Evolutionary conservation across 768 basidiomycete species (phyloP).

Genomic region (Psilocybe tampanensis): DNA sequence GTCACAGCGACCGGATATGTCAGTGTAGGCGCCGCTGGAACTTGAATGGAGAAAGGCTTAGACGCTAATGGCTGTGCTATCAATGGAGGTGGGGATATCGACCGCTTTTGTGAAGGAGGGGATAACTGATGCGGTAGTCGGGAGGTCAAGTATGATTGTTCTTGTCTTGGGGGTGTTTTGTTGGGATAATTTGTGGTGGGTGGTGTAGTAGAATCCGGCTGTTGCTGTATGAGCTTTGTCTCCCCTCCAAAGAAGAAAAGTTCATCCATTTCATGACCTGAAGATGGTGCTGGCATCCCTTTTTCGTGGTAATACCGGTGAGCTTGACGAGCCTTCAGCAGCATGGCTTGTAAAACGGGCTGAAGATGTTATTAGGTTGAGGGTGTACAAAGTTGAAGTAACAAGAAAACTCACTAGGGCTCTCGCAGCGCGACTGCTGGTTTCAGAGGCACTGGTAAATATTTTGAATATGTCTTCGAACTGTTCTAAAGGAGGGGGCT

Average conservation of each 20-base stretch:
- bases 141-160: not conserved
- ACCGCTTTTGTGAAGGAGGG: not conserved
- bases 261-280: conserved; percentile 30
- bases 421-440: conserved; percentile 49
- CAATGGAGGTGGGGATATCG: conserved; percentile 1
- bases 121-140: not conserved
- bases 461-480: conserved; percentile 49
- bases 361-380: conserved; percentile 16
- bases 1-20: conserved; percentile 1
- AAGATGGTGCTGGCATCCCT: conserved; percentile 14
- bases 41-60: conserved; percentile 2
- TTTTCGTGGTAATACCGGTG: conserved; percentile 16
- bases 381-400: not conserved
- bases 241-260: conserved; percentile 37
- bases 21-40: conserved; percentile 1
- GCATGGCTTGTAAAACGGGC: conserved; percentile 50
- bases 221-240: conserved; percentile 27
- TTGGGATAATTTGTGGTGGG: not conserved
- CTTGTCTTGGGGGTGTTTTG: not conserved
- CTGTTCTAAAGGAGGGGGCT: conserved; percentile 46
- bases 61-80: conserved; percentile 5
- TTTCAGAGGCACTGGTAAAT: conserved; percentile 45
- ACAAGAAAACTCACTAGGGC: conserved; percentile 40
- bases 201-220: not conserved
- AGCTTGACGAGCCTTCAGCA: conserved; percentile 40